phyloP scores from a whole-genome alignment of 129 eudicot genomes.

The Escallonia rubra region DNA sequence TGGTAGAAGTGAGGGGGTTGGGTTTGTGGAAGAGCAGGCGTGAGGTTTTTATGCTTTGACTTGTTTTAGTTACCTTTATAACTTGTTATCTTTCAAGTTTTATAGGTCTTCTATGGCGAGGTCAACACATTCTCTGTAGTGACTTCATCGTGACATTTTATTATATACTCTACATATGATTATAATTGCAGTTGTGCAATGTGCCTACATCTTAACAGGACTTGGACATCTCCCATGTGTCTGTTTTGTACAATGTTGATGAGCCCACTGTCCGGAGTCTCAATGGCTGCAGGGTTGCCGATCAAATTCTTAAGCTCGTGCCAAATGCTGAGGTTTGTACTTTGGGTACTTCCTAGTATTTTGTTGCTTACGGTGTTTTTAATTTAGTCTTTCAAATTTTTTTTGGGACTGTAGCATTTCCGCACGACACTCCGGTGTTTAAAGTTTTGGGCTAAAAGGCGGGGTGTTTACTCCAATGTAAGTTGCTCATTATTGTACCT shows the following conservation, averaged over 20 bases:
- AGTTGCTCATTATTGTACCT: constrained; percentile 14
- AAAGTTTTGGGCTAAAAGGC: constrained; percentile 87
- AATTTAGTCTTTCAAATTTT: background rate
- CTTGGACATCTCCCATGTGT: constrained; percentile 74
- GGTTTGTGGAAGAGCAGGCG: too few species aligned
- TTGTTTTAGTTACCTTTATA: too few species aligned
- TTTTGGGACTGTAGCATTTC: constrained; percentile 47
- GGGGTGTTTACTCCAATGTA: constrained; percentile 94
- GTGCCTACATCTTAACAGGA: constrained; percentile 40
- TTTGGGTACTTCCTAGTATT: background rate
- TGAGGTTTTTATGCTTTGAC: too few species aligned
- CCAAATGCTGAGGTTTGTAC: constrained; percentile 78
- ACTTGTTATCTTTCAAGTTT: too few species aligned
- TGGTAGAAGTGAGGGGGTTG: too few species aligned
- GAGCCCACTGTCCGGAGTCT: constrained; percentile 90
- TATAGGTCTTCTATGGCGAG: too few species aligned
- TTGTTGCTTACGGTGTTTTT: background rate
- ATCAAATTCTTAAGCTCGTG: constrained; percentile 93
- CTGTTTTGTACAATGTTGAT: constrained; percentile 72
- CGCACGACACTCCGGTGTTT: constrained; percentile 78
- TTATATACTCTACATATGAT: background rate
- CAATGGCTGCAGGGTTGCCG: constrained; percentile 96
- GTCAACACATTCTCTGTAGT: too few species aligned
- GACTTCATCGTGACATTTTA: too few species aligned
- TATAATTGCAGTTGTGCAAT: background rate